phyloP scores from a whole-genome alignment of 2,329 filamentous ascomycete species.

The Xylogone sp. region DNA sequence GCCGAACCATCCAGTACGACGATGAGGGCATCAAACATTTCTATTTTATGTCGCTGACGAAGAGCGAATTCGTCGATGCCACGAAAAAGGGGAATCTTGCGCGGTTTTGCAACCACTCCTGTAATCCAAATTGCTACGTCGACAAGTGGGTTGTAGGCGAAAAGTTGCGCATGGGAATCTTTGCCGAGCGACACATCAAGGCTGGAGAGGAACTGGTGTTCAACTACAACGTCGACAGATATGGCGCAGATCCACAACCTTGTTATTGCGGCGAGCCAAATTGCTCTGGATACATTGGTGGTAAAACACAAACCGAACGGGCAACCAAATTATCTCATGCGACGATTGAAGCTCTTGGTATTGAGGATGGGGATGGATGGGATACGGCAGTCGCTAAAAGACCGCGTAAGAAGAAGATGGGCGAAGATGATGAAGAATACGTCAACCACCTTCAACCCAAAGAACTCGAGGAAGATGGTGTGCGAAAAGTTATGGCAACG shows the following conservation, averaged over 20 bases:
- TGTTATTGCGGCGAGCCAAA: slow-evolving; percentile 96
- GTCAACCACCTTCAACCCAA: slow-evolving; percentile 83
- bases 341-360: slow-evolving; percentile 91
- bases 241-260: slow-evolving; percentile 92
- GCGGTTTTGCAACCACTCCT: slow-evolving; percentile 98
- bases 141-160: slow-evolving; percentile 99
- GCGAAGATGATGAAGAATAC: slow-evolving; percentile 93
- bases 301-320: slow-evolving; percentile 94
- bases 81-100: slow-evolving; percentile 95
- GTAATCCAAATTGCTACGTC: slow-evolving; percentile 97
- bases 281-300: slow-evolving; percentile 94
- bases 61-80: slow-evolving; percentile 94
- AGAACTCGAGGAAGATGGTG: slow-evolving; percentile 74
- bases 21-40: slow-evolving; percentile 98
- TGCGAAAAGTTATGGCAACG: slow-evolving; percentile 92
- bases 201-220: slow-evolving; percentile 95
- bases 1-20: slow-evolving; percentile 90
- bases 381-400: slow-evolving; percentile 87
- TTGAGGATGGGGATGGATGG: slow-evolving; percentile 90
- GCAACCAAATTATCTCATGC: slow-evolving; percentile 86
- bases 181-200: slow-evolving; percentile 79
- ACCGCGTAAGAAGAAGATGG: slow-evolving; percentile 85
- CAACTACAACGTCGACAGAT: slow-evolving; percentile 99
- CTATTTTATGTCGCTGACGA: slow-evolving; percentile 98
- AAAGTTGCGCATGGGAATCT: slow-evolving; percentile 98